phyloP scores from a whole-genome alignment of 1,284 basidiomycete genomes.

The Pholiota adiposa region DNA sequence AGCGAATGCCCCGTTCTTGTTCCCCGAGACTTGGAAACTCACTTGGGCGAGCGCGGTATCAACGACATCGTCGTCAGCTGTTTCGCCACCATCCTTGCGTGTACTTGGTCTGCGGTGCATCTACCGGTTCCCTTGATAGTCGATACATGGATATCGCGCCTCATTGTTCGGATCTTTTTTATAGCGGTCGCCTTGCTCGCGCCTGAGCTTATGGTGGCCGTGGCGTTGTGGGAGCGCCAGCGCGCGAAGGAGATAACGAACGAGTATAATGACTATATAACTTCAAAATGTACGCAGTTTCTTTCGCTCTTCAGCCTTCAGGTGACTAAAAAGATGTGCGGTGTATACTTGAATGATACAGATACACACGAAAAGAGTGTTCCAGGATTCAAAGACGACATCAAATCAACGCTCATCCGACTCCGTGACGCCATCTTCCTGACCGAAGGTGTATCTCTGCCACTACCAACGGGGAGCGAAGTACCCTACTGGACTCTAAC shows the following conservation, averaged over 20 bases:
- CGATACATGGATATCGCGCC: neutral
- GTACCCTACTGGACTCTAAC: slow-evolving; percentile 15
- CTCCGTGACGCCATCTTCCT: neutral
- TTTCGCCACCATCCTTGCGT: slow-evolving; percentile 27
- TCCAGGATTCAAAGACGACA: neutral
- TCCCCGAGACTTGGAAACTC: neutral
- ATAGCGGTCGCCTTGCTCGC: too few species aligned
- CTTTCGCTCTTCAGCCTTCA: neutral
- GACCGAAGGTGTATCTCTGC: slow-evolving; percentile 1
- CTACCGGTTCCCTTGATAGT: slow-evolving; percentile 33
- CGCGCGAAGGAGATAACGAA: neutral
- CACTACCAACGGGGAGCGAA: neutral
- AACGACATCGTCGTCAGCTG: slow-evolving; percentile 31
- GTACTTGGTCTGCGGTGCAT: slow-evolving; percentile 25
- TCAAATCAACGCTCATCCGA: neutral
- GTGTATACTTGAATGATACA: neutral
- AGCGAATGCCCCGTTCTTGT: too few species aligned
- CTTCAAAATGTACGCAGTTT: neutral
- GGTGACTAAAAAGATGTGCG: slow-evolving; percentile 3
- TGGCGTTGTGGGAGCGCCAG: too few species aligned
- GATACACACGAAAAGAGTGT: neutral
- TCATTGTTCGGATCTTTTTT: slow-evolving; percentile 1
- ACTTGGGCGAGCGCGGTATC: too few species aligned
- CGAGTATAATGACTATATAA: neutral
- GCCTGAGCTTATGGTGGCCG: too few species aligned